Evolutionary conservation across 495 filamentous ascomycete species (phyloP), one percentile per base, ranked within the genome.

Genomic region (Filosporella fistucella): DNA sequence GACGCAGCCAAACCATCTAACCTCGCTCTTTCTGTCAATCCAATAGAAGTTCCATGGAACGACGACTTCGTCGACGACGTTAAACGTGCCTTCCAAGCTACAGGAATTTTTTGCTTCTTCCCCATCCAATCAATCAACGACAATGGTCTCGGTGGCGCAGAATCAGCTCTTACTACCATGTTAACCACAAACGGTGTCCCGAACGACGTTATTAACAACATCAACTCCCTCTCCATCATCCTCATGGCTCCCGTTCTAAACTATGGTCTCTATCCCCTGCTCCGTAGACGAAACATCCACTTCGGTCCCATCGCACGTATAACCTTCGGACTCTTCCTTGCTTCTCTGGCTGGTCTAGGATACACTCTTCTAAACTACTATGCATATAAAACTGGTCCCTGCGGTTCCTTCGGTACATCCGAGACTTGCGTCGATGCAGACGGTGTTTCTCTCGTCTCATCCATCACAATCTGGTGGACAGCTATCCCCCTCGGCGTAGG

Each of bases 141-240:
- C 52, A 70, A 70, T 39, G 73, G 73, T 58, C 56, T 77, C 17
- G 73, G 73, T 2, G 47, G 54, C 2, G 59, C 70, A 4, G 66
- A 67, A 29, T 66, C 47, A 35, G 80, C 77, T 59, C 66, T 84
- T 58, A 74, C 68, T 1, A 79, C 80, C 14, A 78, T 80, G 47
- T 72, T 89, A 66, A 70, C 70, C 23, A 85, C 80, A 3, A 73
- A 82, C 52, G 82, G 82, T 16, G 78, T 80, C 0, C 84, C 85
- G 32, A 91, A 91, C 69, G 86, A 91, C 53, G 69, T 88, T 51
- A 84, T 89, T 66, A 65, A 68, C 55, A 89, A 88, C 71, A 81
- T 90, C 62, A 85, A 89, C 62, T 78, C 86, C 3, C 72, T 93
- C 46, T 67, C 74, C 30, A 81, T 89, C 58, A 83, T 90, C 61